Conservation (phyloP, 2,329 filamentous ascomycete genomes). For the Clonostachys rosea region DNA sequence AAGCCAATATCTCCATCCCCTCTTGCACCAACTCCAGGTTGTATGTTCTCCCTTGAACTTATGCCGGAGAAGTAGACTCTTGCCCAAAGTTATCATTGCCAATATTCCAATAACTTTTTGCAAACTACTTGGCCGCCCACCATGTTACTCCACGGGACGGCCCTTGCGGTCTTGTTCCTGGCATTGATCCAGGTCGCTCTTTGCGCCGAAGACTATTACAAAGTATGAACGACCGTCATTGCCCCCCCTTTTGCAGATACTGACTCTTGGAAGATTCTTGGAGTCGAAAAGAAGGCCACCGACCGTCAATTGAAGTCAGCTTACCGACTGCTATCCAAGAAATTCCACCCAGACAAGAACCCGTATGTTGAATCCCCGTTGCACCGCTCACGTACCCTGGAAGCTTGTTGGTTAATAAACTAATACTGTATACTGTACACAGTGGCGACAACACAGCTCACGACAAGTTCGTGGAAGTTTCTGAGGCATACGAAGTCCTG, state of each 20-base stretch:
- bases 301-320: constrained; percentile 91
- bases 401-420: neutral
- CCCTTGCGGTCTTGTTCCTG: constrained; percentile 43
- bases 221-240: constrained; percentile 38
- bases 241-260: neutral
- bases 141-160: constrained; percentile 48
- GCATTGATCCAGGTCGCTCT: constrained; percentile 48
- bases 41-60: too few species aligned
- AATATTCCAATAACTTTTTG: too few species aligned
- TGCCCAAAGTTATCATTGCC: too few species aligned
- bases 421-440: neutral
- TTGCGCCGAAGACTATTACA: constrained; percentile 73
- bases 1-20: too few species aligned
- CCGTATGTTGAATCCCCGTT: constrained; percentile 54
- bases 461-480: constrained; percentile 88
- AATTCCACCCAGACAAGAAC: constrained; percentile 97
- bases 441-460: constrained; percentile 77
- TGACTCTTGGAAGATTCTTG: constrained; percentile 58
- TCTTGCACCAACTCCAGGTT: too few species aligned
- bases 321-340: constrained; percentile 88
- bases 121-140: constrained; percentile 9
- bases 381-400: neutral
- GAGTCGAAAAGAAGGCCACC: constrained; percentile 71
- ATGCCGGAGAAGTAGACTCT: too few species aligned
- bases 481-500: constrained; percentile 92